Evolutionary conservation across 169 alveolate species (phyloP), one percentile per base, ranked within the genome.

Genomic region (Cryptosporidium baileyi): DNA sequence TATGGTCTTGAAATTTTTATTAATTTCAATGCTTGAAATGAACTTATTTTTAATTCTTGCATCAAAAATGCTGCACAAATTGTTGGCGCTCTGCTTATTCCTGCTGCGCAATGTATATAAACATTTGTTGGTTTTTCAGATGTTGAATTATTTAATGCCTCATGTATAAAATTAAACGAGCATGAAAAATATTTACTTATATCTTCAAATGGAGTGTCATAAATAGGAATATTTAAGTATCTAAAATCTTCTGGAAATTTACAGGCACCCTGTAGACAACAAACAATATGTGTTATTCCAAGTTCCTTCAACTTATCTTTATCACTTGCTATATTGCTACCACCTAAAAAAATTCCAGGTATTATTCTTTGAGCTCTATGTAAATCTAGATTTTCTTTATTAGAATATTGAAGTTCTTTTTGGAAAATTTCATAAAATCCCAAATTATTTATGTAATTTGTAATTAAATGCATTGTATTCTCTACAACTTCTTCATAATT

Each of bases 31-130:
- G 85, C 85, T 43, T 74, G 85, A 9, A 54, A 5, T 13, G 74
- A 32, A 19, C 74, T 74, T 36, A 74, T 74, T 1, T 61, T 61
- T n/a, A 74, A 19, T 40, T 74, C 85, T 26, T 44, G 49, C 67
- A 74, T 74, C 19, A 74, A 61, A 74, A 52, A 74, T n/a, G 85
- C 65, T 4, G 85, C 65, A 28, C 85, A 74, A 26, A 74, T 57
- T 51, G 85, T 74, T 19, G 85, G 85, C 8, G 85, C 85, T 47
- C 85, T 51, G n/a, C 85, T 74, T 28, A 74, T 74, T n/a, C 85
- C 85, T 19, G 85, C 85, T 22, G 85, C 85, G 54, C 85, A 74
- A 24, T 74, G 85, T 22, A 74, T 74, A 7, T 74, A 74, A n/a
- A 74, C 61, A 24, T 38, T 54, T n/a, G 32, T 74, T 17, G 65